phyloP scores from a whole-genome alignment of 345 rosid species.

The Mallotus nudiflorus region DNA sequence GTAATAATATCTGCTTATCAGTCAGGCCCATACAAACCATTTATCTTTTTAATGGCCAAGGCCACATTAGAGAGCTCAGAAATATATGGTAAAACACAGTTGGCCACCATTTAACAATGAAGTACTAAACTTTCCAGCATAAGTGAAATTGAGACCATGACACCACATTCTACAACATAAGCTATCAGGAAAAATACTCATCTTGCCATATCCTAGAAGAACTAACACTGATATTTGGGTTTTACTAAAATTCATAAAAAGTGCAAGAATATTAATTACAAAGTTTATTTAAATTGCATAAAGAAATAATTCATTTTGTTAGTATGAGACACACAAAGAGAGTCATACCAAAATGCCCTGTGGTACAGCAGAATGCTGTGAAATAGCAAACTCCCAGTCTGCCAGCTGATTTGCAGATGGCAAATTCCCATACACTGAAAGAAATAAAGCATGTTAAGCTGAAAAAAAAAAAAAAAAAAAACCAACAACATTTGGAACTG shows the following conservation, averaged over 20 bases:
- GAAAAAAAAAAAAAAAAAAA: neutral
- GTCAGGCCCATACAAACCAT: neutral
- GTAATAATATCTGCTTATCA: neutral
- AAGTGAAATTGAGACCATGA: neutral
- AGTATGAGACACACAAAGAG: conserved; percentile 8
- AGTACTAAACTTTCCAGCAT: neutral
- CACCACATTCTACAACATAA: neutral
- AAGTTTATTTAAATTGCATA: too few species aligned
- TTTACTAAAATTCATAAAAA: neutral
- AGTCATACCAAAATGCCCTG: conserved; percentile 75
- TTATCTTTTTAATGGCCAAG: neutral
- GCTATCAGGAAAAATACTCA: neutral
- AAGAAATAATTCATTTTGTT: neutral
- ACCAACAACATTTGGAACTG: neutral
- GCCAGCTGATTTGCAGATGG: conserved; percentile 80
- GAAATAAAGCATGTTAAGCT: neutral
- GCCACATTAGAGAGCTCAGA: neutral
- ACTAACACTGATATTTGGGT: neutral
- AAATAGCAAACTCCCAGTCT: conserved; percentile 92
- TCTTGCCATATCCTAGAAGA: neutral
- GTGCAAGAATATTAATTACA: neutral
- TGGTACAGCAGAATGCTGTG: conserved; percentile 97
- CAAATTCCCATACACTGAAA: conserved; percentile 83
- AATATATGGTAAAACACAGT: neutral
- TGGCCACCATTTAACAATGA: neutral